Conservation (phyloP, 306 rosid genomes). For the Rubus parviflorus region DNA sequence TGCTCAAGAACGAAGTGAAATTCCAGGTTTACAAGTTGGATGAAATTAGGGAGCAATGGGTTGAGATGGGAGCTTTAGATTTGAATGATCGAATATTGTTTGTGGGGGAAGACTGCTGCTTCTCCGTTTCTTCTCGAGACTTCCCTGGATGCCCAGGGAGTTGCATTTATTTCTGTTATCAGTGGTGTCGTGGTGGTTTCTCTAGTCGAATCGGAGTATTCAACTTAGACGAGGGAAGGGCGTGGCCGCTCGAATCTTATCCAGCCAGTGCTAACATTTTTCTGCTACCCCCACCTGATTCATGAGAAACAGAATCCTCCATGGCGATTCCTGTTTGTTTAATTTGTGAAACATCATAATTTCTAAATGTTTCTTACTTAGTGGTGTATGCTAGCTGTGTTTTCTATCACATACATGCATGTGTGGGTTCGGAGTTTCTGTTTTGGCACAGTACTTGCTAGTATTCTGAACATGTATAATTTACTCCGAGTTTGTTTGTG, state of each 20-base stretch:
- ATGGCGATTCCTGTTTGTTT: background rate
- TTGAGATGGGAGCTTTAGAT: background rate
- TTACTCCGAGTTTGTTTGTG: no score
- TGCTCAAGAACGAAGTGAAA: background rate
- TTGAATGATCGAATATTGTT: background rate
- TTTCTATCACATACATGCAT: no score
- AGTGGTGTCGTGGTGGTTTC: background rate
- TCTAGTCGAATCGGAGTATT: background rate
- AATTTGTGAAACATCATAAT: no score
- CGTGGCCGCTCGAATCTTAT: background rate
- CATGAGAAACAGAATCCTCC: no score
- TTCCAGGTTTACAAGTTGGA: conserved; percentile 3
- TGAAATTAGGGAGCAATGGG: background rate
- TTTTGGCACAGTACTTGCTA: no score
- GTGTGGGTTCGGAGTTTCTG: no score
- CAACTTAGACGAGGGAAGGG: background rate
- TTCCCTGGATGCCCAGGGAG: background rate
- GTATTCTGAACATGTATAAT: no score
- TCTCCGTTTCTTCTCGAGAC: background rate
- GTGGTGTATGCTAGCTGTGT: no score
- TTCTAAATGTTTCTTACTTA: background rate
- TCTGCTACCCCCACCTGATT: background rate
- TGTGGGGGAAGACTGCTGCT: background rate
- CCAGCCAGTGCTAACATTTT: background rate
- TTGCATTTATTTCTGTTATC: background rate